Evolutionary conservation across 306 rosid genomes (phyloP), one percentile per base, ranked within the genome.

Genomic region (Lotus japonicus): DNA sequence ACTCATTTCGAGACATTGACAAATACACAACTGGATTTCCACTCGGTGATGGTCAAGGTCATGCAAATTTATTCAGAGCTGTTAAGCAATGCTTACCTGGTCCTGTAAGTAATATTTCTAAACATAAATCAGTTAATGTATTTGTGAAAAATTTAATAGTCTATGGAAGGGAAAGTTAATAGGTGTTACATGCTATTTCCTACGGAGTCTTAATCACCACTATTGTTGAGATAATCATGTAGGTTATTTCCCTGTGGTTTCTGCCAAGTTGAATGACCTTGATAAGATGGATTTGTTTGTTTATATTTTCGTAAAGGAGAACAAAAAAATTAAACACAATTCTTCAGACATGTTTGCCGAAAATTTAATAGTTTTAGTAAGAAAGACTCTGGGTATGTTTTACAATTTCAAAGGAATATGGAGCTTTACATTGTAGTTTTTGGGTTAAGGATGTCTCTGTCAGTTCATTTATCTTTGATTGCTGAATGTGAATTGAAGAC

Each of bases 71-170:
- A 66, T 92, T 90, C 84, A 88, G 88, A 56, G 87, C 76, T 72
- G 87, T 90, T 61, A 92, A 92, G 85, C 92, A 86, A 44, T 88
- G 75, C 87, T 83, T 92, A 76, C 98, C 98, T 58, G 98, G 98
- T 51, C 98, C 98, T 11, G 98, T 92, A 80, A 90, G 98, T 88
- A 49, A 58, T 72, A 16, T 74, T 63, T 74, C 31, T 52, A 11
- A 44, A 64, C 12, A 18, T 19, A 57, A 31, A 42, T 51, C 42
- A 44, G 4, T 54, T 26, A 10, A 41, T 66, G 70, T 49, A 52
- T 38, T 48, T 67, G n/a, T 39, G 66, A 49, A 64, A 45, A 50
- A 43, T 26, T 57, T 33, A 23, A 45, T 57, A 38, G 60, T 18
- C 53, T 68, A 55, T 59, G 10, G 50, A 57, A 19, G n/a, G 36